These are phyloP conservation scores for Colletotrichum spinosum DNA, from an alignment of 2,329 filamentous ascomycete genomes.

Conservation along the genomic window DNA sequence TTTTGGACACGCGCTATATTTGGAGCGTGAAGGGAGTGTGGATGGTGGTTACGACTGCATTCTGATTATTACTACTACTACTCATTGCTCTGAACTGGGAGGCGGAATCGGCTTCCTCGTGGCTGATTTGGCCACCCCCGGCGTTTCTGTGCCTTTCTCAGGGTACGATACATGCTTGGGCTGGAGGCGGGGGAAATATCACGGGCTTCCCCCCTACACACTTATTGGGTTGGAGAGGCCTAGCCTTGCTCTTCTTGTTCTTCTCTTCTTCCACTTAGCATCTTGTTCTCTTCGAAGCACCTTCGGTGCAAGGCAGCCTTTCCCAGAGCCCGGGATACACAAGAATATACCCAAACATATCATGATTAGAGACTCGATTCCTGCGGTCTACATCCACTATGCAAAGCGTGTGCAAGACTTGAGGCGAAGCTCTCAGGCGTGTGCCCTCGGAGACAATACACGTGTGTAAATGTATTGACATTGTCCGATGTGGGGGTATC, in stretches of 20 bases:
- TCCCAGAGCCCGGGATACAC: conserved; percentile 23
- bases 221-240: conserved; percentile 9
- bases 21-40: conserved; percentile 4
- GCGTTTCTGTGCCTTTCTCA: conserved; percentile 15
- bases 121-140: conserved; percentile 1
- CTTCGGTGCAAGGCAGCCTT: conserved; percentile 11
- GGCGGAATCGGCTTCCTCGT: conserved; percentile 13
- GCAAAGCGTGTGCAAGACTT: background rate
- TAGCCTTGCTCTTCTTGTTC: conserved; percentile 1
- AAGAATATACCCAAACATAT: conserved; percentile 36
- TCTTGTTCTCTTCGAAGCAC: background rate
- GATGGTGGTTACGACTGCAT: conserved; percentile 27
- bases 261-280: no score
- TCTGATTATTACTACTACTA: background rate
- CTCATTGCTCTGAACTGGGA: conserved; percentile 2
- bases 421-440: background rate
- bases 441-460: background rate
- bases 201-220: background rate
- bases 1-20: conserved; percentile 26
- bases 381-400: background rate
- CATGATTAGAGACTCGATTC: conserved; percentile 24
- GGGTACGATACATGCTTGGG: no score
- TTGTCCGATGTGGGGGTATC: conserved; percentile 29
- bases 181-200: no score
- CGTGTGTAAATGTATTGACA: conserved; percentile 19